These are phyloP conservation scores for Powellomyces hirtus DNA, from an alignment of 192 early-diverging fungal species.

Conservation along the genomic window DNA sequence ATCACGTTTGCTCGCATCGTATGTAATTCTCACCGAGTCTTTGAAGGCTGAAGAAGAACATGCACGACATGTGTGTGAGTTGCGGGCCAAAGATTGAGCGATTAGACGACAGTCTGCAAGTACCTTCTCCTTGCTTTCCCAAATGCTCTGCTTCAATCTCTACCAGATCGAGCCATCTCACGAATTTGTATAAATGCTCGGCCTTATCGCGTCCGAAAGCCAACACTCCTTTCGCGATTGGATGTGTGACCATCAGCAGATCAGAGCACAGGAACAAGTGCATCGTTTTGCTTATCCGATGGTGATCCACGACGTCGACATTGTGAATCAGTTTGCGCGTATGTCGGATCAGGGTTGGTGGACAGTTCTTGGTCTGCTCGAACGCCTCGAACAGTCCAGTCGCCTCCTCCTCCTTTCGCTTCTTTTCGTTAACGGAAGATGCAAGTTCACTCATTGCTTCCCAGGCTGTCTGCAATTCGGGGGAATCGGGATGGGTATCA, in stretches of 20 bases:
- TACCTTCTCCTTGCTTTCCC: slow-evolving; percentile 10
- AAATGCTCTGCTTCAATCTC: slow-evolving; percentile 43
- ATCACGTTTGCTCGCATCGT: slow-evolving; percentile 1
- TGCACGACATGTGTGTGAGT: too few relatives aligned
- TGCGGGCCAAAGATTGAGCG: neutral
- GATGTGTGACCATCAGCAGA: slow-evolving; percentile 43
- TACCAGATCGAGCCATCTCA: slow-evolving; percentile 48
- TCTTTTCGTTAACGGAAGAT: slow-evolving; percentile 51
- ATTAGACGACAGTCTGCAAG: neutral
- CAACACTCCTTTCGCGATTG: slow-evolving; percentile 19
- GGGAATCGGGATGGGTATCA: slow-evolving; percentile 47
- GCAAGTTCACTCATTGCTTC: slow-evolving; percentile 47
- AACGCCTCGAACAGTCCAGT: slow-evolving; percentile 52
- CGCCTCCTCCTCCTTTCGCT: slow-evolving; percentile 46
- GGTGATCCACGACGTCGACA: slow-evolving; percentile 42
- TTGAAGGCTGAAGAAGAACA: slow-evolving; percentile 4
- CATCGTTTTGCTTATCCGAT: slow-evolving; percentile 15
- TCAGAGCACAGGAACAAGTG: slow-evolving; percentile 49
- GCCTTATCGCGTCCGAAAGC: slow-evolving; percentile 8
- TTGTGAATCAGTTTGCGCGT: slow-evolving; percentile 45
- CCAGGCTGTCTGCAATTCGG: slow-evolving; percentile 35
- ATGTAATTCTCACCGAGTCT: slow-evolving; percentile 20
- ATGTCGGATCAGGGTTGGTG: slow-evolving; percentile 42
- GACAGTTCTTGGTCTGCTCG: slow-evolving; percentile 53
- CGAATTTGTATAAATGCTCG: slow-evolving; percentile 35